Conservation (phyloP, 306 rosid genomes). For the Quercus rubra region DNA sequence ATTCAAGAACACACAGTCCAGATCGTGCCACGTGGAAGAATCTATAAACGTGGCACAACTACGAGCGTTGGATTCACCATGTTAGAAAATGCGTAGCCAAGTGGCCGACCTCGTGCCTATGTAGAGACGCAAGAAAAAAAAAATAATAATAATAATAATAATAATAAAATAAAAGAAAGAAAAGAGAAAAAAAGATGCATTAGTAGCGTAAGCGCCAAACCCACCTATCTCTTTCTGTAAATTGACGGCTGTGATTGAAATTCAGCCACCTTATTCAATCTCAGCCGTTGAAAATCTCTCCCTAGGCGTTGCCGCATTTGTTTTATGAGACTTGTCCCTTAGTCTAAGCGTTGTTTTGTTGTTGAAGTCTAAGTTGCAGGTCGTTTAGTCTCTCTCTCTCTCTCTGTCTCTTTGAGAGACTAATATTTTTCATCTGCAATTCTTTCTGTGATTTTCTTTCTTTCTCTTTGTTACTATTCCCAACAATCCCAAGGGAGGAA, state of each 20-base stretch:
- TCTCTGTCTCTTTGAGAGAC: constrained; percentile 3
- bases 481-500: neutral
- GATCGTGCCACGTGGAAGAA: constrained; percentile 31
- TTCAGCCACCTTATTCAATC: constrained; percentile 57
- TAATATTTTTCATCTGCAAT: neutral
- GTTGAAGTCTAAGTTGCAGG: constrained; percentile 56
- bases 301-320: constrained; percentile 17
- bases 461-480: neutral
- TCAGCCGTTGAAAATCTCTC: constrained; percentile 32
- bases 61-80: constrained; percentile 24
- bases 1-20: neutral
- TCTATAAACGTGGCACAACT: neutral
- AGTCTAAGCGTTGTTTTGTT: constrained; percentile 45
- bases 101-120: constrained; percentile 66
- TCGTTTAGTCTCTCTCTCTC: constrained; percentile 36
- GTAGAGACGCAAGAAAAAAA: constrained; percentile 48
- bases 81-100: constrained; percentile 50
- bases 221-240: constrained; percentile 41
- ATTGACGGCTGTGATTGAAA: constrained; percentile 33
- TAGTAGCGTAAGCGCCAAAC: constrained; percentile 84
- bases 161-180: constrained; percentile 1
- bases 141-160: too few species aligned
- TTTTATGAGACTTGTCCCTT: constrained; percentile 40
- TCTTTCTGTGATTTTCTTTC: constrained; percentile 15
- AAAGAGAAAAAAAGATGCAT: constrained; percentile 62